Evolutionary conservation across 202 grass and related monocot species (phyloP).

Genomic region (Alloteropsis angusta): DNA sequence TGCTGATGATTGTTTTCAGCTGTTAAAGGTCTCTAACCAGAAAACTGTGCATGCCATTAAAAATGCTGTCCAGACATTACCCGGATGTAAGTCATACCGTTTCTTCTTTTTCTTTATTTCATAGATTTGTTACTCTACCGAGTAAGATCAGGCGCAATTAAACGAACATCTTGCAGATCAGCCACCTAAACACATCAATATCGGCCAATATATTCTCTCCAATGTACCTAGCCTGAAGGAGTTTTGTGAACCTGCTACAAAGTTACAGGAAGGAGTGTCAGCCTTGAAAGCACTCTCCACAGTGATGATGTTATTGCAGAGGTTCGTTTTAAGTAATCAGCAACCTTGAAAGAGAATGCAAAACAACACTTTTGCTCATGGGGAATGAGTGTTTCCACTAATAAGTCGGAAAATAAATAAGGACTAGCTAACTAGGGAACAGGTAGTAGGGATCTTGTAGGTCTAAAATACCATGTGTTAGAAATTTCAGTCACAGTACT

Average conservation of each 20-base stretch:
- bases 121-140: slow-evolving; percentile 2
- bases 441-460: neutral
- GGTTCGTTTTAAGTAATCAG: slow-evolving; percentile 46
- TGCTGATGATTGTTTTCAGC: slow-evolving; percentile 86
- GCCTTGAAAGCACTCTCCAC: slow-evolving; percentile 68
- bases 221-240: slow-evolving; percentile 89
- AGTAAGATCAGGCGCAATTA: neutral
- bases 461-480: neutral
- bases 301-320: slow-evolving; percentile 79
- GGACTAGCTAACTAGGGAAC: neutral
- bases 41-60: slow-evolving; percentile 71
- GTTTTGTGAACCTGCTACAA: slow-evolving; percentile 51
- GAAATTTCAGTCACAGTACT: neutral
- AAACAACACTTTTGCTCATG: neutral
- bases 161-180: slow-evolving; percentile 52
- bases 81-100: slow-evolving; percentile 59
- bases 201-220: slow-evolving; percentile 61
- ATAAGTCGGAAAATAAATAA: neutral
- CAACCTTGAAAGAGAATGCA: neutral
- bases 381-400: neutral
- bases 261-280: slow-evolving; percentile 43
- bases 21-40: slow-evolving; percentile 47
- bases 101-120: slow-evolving; percentile 6
- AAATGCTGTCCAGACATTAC: slow-evolving; percentile 60
- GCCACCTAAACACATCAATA: slow-evolving; percentile 75